Base-by-base conservation (phyloP, 2,329 filamentous ascomycete species). In the Pyrenochaeta sp. region DNA sequence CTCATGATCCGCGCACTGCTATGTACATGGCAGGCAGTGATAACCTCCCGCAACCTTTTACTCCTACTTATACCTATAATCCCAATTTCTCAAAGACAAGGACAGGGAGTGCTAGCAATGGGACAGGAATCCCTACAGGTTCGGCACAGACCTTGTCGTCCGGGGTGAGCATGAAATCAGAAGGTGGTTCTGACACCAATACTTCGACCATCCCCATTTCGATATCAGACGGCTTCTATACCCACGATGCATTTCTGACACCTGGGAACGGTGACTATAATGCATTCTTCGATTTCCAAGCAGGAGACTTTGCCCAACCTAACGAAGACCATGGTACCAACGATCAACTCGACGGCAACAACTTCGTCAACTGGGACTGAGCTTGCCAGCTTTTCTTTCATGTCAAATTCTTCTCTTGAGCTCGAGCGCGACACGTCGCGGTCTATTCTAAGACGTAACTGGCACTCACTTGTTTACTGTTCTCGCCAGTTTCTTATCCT, bases 21-120 rank as follows among this genome's bases (percentile, higher is more conserved):
- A 75, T 80, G 61, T 75, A 84, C 56, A 84, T 84, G 80, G 73
- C 73, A 27, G 79, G 80, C 10, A 79, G 77, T 48, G 77, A 80
- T 19, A 72, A 73, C 42, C 59, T 79, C 15, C 71, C 76, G n/a
- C 79, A 79, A 58, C 73, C 76, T 49, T 68, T 76, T 66, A 54
- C 77, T 68, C 58, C 68, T n/a, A 72, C 68, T 44, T 84, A 83
- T 61, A 79, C 74, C 2, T 83, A 82, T 71, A 79, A 80, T 59
- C 79, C 77, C n/a, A 80, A 81, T 53, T 64, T 73, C 5, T 68
- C 76, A 15, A 76, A 78, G 63, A 49, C 61, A 36, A 63, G 65
- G 49, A 45, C 59, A 19, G 42, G 52, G 2, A 36, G 54, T 40
- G 46, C 36, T 19, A 52, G 28, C 5, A 61, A 46, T 43, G 50